These are phyloP conservation scores for Alectoria sarmentosa DNA, from an alignment of 495 filamentous ascomycete species.

Conservation along the genomic window DNA sequence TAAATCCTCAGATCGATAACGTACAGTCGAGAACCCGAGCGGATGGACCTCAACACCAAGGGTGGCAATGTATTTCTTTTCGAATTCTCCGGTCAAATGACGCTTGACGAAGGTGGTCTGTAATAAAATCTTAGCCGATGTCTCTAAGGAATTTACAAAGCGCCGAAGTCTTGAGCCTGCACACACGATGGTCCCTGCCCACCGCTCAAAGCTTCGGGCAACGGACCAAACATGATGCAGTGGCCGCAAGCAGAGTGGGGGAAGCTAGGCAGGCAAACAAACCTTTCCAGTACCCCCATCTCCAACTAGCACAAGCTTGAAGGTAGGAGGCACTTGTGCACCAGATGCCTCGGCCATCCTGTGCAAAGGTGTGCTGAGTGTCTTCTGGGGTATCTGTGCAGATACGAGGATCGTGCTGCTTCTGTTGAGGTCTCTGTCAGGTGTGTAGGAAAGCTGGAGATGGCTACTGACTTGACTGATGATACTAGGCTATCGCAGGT, in stretches of 20 bases:
- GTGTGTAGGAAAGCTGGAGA: background rate
- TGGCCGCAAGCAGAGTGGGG: background rate
- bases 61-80: slow-evolving; percentile 99
- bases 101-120: slow-evolving; percentile 99
- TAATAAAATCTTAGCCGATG: slow-evolving; percentile 23
- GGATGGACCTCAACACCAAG: slow-evolving; percentile 99
- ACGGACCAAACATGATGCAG: background rate
- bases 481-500: background rate
- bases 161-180: background rate
- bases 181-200: background rate
- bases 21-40: slow-evolving; percentile 86
- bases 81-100: slow-evolving; percentile 98
- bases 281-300: slow-evolving; percentile 99
- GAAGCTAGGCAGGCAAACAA: slow-evolving; percentile 31
- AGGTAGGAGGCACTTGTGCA: slow-evolving; percentile 58
- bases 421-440: background rate
- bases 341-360: slow-evolving; percentile 52
- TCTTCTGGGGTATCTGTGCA: slow-evolving; percentile 31
- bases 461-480: background rate
- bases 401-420: slow-evolving; percentile 24
- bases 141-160: slow-evolving; percentile 26
- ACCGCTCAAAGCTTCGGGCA: background rate
- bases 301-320: slow-evolving; percentile 99
- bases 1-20: slow-evolving; percentile 26
- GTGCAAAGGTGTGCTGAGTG: slow-evolving; percentile 28